phyloP scores from a whole-genome alignment of 2,329 filamentous ascomycete species.

The Pestalotiopsis sp. region DNA sequence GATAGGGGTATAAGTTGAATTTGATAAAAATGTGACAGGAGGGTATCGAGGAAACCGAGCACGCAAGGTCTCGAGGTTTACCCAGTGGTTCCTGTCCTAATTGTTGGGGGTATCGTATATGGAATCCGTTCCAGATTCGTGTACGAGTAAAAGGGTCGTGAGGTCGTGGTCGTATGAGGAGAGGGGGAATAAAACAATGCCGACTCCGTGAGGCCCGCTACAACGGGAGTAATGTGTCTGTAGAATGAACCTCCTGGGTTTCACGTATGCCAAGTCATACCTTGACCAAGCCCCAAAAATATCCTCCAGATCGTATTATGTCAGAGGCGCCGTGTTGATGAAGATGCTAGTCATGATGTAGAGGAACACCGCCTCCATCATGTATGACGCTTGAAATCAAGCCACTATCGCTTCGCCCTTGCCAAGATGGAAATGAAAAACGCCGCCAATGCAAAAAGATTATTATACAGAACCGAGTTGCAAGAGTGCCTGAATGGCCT shows the following conservation, averaged over 20 bases:
- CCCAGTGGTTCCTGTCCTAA: conserved; percentile 25
- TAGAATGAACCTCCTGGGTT: conserved; percentile 24
- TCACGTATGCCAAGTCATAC: conserved; percentile 20
- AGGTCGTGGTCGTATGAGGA: conserved; percentile 24
- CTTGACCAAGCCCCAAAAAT: conserved; percentile 23
- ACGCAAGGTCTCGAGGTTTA: conserved; percentile 26
- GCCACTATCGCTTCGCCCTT: conserved; percentile 18
- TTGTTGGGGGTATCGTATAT: conserved; percentile 17
- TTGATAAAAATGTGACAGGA: conserved; percentile 14
- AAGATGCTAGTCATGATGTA: conserved; percentile 27
- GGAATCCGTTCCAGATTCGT: conserved; percentile 16
- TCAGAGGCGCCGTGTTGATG: conserved; percentile 28
- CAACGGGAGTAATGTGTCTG: conserved; percentile 21
- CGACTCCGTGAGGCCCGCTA: conserved; percentile 25
- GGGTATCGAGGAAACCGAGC: conserved; percentile 26
- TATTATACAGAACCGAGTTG: conserved; percentile 79
- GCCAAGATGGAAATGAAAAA: conserved; percentile 32
- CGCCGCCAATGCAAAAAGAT: conserved; percentile 54
- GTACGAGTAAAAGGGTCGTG: conserved; percentile 8
- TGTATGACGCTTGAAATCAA: conserved; percentile 26
- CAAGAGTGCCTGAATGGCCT: conserved; percentile 80
- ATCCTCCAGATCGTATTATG: conserved; percentile 23
- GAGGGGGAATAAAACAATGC: conserved; percentile 25
- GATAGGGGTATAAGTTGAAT: conserved; percentile 18
- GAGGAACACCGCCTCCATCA: conserved; percentile 31